A percentile compares a stretch with the other conserved stretches of the same genome.
Evolutionary conservation across 2,329 filamentous ascomycete species (phyloP).

Genomic region (Corniculantispora saksenae): DNA sequence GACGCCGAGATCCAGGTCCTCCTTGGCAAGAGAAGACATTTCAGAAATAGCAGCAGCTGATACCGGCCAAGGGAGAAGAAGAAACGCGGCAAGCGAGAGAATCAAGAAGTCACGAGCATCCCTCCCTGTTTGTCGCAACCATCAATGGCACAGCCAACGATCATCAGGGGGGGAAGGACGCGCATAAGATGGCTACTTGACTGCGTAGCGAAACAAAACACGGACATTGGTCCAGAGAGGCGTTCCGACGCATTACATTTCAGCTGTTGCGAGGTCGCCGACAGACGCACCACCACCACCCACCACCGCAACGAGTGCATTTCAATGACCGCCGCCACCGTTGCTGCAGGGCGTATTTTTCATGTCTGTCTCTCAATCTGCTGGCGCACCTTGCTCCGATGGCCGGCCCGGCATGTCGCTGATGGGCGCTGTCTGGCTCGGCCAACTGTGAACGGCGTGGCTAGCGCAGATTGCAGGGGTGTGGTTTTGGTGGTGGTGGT

Average conservation of each 20-base stretch:
- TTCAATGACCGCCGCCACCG: neutral
- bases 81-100: neutral
- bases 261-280: neutral
- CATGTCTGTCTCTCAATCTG: neutral
- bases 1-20: neutral
- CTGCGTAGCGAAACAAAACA: neutral
- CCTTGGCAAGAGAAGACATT: neutral
- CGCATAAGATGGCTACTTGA: neutral
- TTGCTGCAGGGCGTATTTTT: slow-evolving; percentile 6
- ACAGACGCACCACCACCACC: slow-evolving; percentile 3
- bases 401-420: slow-evolving; percentile 11
- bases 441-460: slow-evolving; percentile 17
- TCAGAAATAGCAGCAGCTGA: neutral
- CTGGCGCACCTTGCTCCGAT: slow-evolving; percentile 3
- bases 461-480: neutral
- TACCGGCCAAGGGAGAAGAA: neutral
- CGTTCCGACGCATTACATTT: too few species aligned
- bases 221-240: neutral
- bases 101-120: neutral
- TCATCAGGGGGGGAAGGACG: neutral
- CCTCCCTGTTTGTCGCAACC: neutral
- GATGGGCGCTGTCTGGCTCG: slow-evolving; percentile 11
- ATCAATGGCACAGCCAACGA: neutral
- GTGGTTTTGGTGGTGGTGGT: neutral
- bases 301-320: neutral